A percentile compares a stretch with the other conserved stretches of the same genome.
These are phyloP conservation scores for Leptosphaerulina australis DNA, from an alignment of 2,329 filamentous ascomycete genomes.

Conservation along the genomic window DNA sequence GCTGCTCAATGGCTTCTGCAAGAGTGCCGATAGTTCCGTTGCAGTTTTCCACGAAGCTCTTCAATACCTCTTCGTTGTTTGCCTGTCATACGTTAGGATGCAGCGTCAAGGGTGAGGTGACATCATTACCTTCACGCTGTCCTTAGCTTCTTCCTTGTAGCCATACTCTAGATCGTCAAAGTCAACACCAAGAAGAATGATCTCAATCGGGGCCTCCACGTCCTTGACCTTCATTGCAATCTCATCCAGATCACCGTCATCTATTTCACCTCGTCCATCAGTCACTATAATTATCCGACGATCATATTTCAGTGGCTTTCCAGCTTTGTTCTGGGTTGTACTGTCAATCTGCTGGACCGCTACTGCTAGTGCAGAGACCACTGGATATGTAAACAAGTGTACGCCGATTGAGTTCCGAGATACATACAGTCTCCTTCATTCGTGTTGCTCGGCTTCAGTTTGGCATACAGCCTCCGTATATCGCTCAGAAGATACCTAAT, in stretches of 20 bases:
- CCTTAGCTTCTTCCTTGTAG: slow-evolving; percentile 89
- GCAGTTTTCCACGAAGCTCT: slow-evolving; percentile 67
- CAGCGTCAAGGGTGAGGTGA: not conserved
- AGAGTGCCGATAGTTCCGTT: slow-evolving; percentile 81
- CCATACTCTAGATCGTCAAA: slow-evolving; percentile 92
- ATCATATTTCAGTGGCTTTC: slow-evolving; percentile 45
- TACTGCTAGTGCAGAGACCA: slow-evolving; percentile 82
- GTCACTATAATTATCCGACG: slow-evolving; percentile 77
- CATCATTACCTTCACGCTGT: slow-evolving; percentile 64
- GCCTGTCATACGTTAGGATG: slow-evolving; percentile 52
- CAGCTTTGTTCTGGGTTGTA: slow-evolving; percentile 73
- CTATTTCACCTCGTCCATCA: slow-evolving; percentile 75
- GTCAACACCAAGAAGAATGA: slow-evolving; percentile 84
- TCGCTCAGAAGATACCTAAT: slow-evolving; percentile 68
- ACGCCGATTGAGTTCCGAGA: not conserved
- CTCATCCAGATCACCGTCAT: slow-evolving; percentile 70
- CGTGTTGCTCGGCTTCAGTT: slow-evolving; percentile 71
- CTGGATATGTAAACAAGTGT: slow-evolving; percentile 42
- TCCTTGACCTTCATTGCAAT: slow-evolving; percentile 77
- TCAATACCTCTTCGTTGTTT: slow-evolving; percentile 75
- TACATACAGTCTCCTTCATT: slow-evolving; percentile 71
- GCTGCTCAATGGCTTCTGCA: slow-evolving; percentile 79
- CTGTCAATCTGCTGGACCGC: slow-evolving; percentile 90
- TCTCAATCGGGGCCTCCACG: slow-evolving; percentile 68
- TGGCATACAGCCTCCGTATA: slow-evolving; percentile 67